phyloP scores from a whole-genome alignment of 2,329 filamentous ascomycete genomes.

The Arachnopeziza araneosa region DNA sequence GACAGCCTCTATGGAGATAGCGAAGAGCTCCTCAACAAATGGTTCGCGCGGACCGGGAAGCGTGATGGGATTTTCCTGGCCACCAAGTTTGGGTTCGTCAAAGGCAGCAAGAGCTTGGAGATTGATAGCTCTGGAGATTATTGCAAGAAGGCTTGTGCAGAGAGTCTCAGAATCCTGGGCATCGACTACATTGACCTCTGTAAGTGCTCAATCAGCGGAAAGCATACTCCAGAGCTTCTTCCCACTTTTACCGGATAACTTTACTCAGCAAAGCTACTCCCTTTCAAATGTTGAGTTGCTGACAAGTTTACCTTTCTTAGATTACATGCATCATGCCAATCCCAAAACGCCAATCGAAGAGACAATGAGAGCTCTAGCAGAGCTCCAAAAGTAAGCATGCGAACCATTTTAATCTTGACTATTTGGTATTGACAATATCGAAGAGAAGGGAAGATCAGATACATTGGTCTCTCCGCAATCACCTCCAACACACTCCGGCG shows the following conservation, averaged over 20 bases:
- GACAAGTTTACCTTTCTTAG: slow-evolving; percentile 1
- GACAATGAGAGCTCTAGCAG: slow-evolving; percentile 35
- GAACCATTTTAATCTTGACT: background rate
- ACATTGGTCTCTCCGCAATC: slow-evolving; percentile 49
- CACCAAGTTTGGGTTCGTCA: slow-evolving; percentile 39
- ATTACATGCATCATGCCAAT: slow-evolving; percentile 36
- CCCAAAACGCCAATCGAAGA: slow-evolving; percentile 35
- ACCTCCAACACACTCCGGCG: slow-evolving; percentile 46
- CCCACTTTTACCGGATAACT: no score
- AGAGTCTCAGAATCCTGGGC: slow-evolving; percentile 35
- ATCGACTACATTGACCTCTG: slow-evolving; percentile 34
- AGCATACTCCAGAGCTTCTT: background rate
- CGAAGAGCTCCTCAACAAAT: slow-evolving; percentile 42
- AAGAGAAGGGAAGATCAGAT: slow-evolving; percentile 49
- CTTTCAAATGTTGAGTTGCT: background rate
- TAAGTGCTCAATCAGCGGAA: slow-evolving; percentile 2
- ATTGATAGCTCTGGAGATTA: slow-evolving; percentile 37
- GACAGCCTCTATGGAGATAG: slow-evolving; percentile 30
- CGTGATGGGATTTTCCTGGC: slow-evolving; percentile 45
- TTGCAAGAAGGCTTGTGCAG: slow-evolving; percentile 34
- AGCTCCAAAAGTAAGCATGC: slow-evolving; percentile 29
- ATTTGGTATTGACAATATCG: slow-evolving; percentile 1
- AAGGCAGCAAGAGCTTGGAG: slow-evolving; percentile 14
- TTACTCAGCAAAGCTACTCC: no score
- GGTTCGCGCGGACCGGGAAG: slow-evolving; percentile 40